Conservation (phyloP, 805 yeast genomes). For the Candida golubevii region DNA sequence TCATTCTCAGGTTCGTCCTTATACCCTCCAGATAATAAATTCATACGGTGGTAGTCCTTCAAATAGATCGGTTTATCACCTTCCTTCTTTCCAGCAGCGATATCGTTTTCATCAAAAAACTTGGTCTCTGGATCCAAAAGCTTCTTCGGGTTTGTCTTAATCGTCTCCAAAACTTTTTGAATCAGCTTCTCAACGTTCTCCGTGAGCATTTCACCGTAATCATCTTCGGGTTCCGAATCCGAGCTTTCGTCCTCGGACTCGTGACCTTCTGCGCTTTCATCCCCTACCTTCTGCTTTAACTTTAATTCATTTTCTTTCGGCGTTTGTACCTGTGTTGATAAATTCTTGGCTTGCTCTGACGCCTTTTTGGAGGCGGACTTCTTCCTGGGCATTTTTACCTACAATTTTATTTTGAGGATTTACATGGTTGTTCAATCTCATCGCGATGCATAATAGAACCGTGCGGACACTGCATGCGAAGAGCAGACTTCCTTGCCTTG, state of each 20-base stretch:
- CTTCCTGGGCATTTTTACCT: conserved; percentile 68
- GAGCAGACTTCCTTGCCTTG: background rate
- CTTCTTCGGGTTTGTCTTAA: conserved; percentile 60
- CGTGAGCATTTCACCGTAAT: conserved; percentile 81
- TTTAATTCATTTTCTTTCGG: too few relatives aligned
- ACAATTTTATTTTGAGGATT: background rate
- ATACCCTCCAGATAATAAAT: conserved; percentile 63
- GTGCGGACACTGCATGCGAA: background rate
- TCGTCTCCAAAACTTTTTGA: conserved; percentile 62
- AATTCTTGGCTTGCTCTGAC: conserved; percentile 33
- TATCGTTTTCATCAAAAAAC: conserved; percentile 69
- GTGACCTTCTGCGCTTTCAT: conserved; percentile 20
- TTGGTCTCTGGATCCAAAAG: conserved; percentile 64
- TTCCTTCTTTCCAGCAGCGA: conserved; percentile 14
- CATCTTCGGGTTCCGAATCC: conserved; percentile 76
- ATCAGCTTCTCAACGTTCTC: conserved; percentile 82
- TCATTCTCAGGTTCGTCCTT: conserved; percentile 47
- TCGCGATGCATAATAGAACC: conserved; percentile 2
- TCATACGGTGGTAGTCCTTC: conserved; percentile 89
- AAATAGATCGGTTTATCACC: conserved; percentile 70
- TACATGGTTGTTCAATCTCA: conserved; percentile 6
- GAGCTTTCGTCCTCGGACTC: conserved; percentile 36
- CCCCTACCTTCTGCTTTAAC: too few relatives aligned
- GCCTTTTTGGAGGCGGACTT: conserved; percentile 79
- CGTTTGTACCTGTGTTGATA: background rate